Base-by-base conservation (phyloP, 2,329 filamentous ascomycete species). In the Magnaporthales sp. region DNA sequence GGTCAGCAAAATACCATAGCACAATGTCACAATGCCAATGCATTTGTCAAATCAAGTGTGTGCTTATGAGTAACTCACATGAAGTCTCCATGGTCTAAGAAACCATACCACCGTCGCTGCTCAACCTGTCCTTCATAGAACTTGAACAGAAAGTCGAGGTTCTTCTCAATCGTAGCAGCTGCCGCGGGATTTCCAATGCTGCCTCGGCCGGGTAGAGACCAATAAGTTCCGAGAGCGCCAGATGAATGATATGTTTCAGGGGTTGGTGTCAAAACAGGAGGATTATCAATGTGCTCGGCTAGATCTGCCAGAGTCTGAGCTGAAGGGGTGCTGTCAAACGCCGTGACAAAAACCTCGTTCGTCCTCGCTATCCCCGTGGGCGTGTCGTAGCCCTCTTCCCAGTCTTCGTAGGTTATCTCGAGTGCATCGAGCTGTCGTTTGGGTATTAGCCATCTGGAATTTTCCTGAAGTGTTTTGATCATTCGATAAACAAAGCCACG, bases 321-420 rank as follows among this genome's bases (percentile, higher is more conserved):
- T 0, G 81, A 75, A 0, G 86, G 86, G 0, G 86, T 88, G 15
- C 73, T 73, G 1, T 81, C 80, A 64, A 87, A 86, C 0, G 79
- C 81, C 62, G 80, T 80, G 15, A 89, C 70, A 66, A 79, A 84
- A 6, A 88, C 66, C 70, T 89, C 84, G 67, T 82, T 88, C 0
- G 85, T 88, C 54, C 84, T 76, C 0, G 80, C 84, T 38, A 89
- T 82, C 0, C 86, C 86, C 63, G 84, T 83, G 0, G 86, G 83
- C 0, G 83, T 86, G 66, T 83, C 78, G 58, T 85, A 86, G 0
- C 80, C 81, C 0, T 73, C 74, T 68, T 89, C 85, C 68, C 80
- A 89, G 68, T 89, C 86, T 68, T 89, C 86, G 67, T 89, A 89
- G 0, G 86, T 89, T 26, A 89, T 84, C 29, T 86, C 80, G 0